These are phyloP conservation scores for Fusarium hainanense DNA, from an alignment of 2,329 filamentous ascomycete species.

Conservation along the genomic window DNA sequence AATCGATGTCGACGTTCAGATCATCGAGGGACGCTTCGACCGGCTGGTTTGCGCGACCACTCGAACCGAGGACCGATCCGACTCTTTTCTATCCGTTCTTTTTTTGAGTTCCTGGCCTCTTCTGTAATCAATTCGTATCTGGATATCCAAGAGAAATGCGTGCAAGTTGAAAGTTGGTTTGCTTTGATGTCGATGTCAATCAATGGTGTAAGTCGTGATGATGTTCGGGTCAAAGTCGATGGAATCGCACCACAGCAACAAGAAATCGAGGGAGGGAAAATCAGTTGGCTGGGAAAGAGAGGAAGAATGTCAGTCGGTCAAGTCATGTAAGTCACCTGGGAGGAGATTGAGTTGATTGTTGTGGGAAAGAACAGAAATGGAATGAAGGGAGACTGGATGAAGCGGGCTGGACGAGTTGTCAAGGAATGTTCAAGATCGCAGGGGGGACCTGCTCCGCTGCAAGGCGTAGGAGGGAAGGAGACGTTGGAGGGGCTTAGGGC, in stretches of 20 bases:
- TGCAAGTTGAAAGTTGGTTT: background rate
- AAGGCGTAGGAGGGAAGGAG: conserved; percentile 14
- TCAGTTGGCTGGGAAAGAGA: conserved; percentile 37
- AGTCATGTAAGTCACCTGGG: conserved; percentile 23
- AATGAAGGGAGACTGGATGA: conserved; percentile 46
- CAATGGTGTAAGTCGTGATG: conserved; percentile 35
- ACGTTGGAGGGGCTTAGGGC: conserved; percentile 22
- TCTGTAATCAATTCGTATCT: conserved; percentile 4
- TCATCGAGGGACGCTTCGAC: conserved; percentile 45
- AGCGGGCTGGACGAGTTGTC: conserved; percentile 22
- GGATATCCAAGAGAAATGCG: conserved; percentile 40
- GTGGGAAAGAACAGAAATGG: conserved; percentile 40
- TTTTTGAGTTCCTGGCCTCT: background rate
- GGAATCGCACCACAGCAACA: conserved; percentile 26
- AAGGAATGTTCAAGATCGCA: conserved; percentile 41
- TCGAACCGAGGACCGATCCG: conserved; percentile 32
- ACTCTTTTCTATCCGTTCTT: conserved; percentile 10
- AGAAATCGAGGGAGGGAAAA: conserved; percentile 23
- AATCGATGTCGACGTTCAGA: conserved; percentile 39
- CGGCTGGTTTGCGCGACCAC: conserved; percentile 39
- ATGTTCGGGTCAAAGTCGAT: conserved; percentile 12
- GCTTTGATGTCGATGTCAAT: conserved; percentile 7
- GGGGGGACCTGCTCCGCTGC: conserved; percentile 37
- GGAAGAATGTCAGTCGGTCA: conserved; percentile 33
- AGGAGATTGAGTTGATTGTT: conserved; percentile 32